These are phyloP conservation scores for Ambrosia artemisiifolia DNA, from an alignment of 129 eudicot genomes.

Conservation along the genomic window DNA sequence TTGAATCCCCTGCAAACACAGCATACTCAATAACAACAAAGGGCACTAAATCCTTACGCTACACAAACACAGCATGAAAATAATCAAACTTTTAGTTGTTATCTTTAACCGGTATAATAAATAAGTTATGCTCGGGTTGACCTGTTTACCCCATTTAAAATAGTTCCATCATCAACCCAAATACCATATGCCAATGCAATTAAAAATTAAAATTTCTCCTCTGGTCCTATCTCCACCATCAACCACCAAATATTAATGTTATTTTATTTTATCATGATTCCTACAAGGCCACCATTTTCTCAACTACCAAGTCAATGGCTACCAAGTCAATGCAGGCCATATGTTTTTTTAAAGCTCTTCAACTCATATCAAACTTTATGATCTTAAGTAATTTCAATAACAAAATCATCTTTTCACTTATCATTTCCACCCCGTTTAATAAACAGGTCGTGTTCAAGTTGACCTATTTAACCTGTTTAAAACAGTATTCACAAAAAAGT, in stretches of 20 bases:
- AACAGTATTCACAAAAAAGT: background rate
- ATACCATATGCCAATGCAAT: background rate
- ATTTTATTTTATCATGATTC: background rate
- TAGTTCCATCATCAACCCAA: background rate
- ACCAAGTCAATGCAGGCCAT: background rate
- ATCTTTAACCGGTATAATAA: background rate
- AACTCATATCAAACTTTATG: background rate
- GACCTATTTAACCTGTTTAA: no score
- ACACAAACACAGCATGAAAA: background rate
- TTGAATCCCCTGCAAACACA: slow-evolving; percentile 49
- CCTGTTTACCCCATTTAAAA: background rate
- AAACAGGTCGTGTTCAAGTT: no score
- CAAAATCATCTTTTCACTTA: background rate
- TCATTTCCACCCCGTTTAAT: no score
- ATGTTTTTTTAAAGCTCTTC: background rate
- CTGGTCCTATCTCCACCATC: background rate
- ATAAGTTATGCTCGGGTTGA: background rate
- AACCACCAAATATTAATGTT: background rate
- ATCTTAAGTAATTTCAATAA: background rate
- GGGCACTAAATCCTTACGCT: background rate
- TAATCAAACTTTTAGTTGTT: background rate
- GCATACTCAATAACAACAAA: background rate
- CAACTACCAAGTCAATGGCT: background rate
- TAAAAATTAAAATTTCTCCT: background rate
- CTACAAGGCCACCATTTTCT: background rate